Evolutionary conservation across 495 filamentous ascomycete species (phyloP).

Genomic region (Podospora didyma): DNA sequence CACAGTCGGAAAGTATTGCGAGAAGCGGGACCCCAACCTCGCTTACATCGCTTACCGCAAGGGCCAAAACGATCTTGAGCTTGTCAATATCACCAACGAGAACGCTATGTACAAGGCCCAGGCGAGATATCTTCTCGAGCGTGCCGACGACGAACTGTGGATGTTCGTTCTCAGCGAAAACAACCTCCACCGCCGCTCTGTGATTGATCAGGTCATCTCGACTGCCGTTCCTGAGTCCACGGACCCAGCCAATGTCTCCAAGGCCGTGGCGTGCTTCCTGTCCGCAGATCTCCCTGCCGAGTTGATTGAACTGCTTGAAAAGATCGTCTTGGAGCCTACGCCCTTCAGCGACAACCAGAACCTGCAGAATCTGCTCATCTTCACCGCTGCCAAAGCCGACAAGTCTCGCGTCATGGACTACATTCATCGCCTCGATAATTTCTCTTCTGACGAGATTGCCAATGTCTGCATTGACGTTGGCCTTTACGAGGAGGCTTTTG

Average conservation of each 20-base stretch:
- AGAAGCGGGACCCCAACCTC: conserved; percentile 96
- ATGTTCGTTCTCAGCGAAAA: conserved; percentile 89
- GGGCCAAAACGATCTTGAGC: conserved; percentile 94
- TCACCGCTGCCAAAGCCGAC: conserved; percentile 95
- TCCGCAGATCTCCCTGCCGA: conserved; percentile 86
- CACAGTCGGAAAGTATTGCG: conserved; percentile 95
- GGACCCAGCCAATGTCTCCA: conserved; percentile 91
- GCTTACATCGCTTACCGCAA: conserved; percentile 95
- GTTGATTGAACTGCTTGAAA: conserved; percentile 95
- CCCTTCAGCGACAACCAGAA: conserved; percentile 96
- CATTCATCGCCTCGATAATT: conserved; percentile 84
- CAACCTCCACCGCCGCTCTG: conserved; percentile 86
- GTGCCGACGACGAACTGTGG: conserved; percentile 90
- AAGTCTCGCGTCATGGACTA: conserved; percentile 95
- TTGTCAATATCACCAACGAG: conserved; percentile 97
- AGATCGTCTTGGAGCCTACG: conserved; percentile 97
- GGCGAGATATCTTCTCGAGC: conserved; percentile 89
- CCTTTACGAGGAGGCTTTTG: conserved; percentile 94
- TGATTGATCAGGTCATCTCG: conserved; percentile 95
- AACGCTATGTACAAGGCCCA: conserved; percentile 99
- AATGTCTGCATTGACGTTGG: conserved; percentile 91
- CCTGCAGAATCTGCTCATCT: conserved; percentile 93
- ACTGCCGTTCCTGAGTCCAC: conserved; percentile 93
- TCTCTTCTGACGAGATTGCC: conserved; percentile 89
- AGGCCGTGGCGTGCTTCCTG: conserved; percentile 91